Evolutionary conservation across 768 basidiomycete genomes (phyloP).

Genomic region (Leccinum ochraceum): DNA sequence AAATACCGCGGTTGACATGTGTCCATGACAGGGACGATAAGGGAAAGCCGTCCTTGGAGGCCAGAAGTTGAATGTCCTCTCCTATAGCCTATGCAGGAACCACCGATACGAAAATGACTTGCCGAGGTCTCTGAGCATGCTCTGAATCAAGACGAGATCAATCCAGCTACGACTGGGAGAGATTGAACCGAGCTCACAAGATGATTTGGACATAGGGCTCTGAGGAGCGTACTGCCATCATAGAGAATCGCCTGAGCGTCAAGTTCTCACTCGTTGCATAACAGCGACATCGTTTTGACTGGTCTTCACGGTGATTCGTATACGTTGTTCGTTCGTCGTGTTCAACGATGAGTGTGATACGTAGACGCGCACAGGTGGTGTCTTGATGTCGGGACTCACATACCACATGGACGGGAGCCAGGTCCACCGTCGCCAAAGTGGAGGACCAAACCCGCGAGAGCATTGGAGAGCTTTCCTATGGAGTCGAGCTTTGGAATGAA

Average conservation of each 20-base stretch:
- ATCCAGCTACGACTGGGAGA: background rate
- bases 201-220: slow-evolving; percentile 65
- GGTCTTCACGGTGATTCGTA: slow-evolving; percentile 49
- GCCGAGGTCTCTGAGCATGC: slow-evolving; percentile 62
- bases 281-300: slow-evolving; percentile 51
- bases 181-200: slow-evolving; percentile 41
- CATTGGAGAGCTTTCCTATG: no score
- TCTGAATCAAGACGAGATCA: slow-evolving; percentile 20
- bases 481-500: no score
- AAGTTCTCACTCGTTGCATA: slow-evolving; percentile 55
- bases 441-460: no score
- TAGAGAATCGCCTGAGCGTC: slow-evolving; percentile 46
- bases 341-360: no score
- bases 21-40: slow-evolving; percentile 56
- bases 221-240: slow-evolving; percentile 55
- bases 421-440: no score
- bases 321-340: slow-evolving; percentile 14
- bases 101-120: slow-evolving; percentile 51
- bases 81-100: slow-evolving; percentile 47
- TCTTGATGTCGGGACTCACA: no score
- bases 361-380: no score
- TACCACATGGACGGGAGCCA: no score
- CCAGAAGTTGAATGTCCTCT: slow-evolving; percentile 52
- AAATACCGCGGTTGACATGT: slow-evolving; percentile 1
- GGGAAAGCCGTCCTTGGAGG: slow-evolving; percentile 58